Conservation (phyloP, 2,329 filamentous ascomycete species). For the Exophiala calicioides region DNA sequence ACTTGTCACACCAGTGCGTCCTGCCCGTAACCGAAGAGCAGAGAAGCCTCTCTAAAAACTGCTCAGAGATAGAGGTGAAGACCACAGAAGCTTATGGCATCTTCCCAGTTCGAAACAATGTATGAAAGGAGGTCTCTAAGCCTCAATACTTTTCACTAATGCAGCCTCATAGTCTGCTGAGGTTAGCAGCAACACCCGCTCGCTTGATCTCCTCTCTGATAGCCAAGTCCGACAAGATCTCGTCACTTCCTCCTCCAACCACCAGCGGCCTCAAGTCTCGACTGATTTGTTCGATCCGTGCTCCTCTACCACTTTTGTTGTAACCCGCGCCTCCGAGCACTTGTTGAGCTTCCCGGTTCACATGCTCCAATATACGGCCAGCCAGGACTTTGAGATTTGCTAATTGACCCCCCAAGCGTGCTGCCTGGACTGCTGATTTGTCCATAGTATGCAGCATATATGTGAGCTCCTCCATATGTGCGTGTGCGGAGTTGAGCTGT, state of each 20-base stretch:
- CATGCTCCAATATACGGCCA: neutral
- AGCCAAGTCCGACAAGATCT: constrained; percentile 22
- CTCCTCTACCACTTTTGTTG: constrained; percentile 19
- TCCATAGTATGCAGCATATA: neutral
- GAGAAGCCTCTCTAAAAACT: too few species aligned
- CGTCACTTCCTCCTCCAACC: constrained; percentile 23
- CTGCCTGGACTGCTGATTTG: too few species aligned
- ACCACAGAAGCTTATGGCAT: too few species aligned
- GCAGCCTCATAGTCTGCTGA: too few species aligned
- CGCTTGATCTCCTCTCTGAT: constrained; percentile 20
- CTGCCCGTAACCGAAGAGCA: too few species aligned
- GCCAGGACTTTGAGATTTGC: neutral
- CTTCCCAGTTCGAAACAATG: too few species aligned
- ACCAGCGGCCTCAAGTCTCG: constrained; percentile 17
- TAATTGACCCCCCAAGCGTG: neutral
- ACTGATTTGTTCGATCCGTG: constrained; percentile 19
- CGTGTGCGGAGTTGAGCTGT: neutral
- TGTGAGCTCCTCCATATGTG: neutral
- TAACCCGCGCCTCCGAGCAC: constrained; percentile 23
- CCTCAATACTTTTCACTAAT: too few species aligned
- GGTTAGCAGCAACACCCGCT: too few species aligned
- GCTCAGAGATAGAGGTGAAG: too few species aligned
- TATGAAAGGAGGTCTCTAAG: too few species aligned
- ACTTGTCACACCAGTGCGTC: too few species aligned
- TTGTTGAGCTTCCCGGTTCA: constrained; percentile 17